Evolutionary conservation across 192 early-diverging fungal species (phyloP).

Genomic region (Allomyces arbusculus): DNA sequence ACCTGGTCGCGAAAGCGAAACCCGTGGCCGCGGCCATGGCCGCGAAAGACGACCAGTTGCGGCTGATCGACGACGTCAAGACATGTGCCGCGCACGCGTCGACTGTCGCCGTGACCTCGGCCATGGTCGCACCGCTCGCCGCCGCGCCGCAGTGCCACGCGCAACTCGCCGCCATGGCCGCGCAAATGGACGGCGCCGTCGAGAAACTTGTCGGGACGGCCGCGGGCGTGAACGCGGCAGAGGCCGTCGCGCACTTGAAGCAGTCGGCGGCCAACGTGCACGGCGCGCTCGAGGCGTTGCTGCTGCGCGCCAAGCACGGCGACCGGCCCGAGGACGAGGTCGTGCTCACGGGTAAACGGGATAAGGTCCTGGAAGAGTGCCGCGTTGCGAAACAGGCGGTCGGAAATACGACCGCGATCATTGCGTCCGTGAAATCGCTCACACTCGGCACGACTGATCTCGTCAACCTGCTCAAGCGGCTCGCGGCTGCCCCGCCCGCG

Average conservation of each 20-base stretch:
- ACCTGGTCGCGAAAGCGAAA: conserved; percentile 14
- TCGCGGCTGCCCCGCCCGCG: background rate
- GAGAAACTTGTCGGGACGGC: background rate
- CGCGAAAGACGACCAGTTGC: conserved; percentile 11
- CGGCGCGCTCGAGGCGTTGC: background rate
- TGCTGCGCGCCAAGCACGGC: conserved; percentile 6
- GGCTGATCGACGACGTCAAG: conserved; percentile 15
- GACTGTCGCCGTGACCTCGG: conserved; percentile 13
- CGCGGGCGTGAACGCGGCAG: too few relatives aligned
- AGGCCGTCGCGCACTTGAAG: too few relatives aligned
- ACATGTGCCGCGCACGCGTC: conserved; percentile 12
- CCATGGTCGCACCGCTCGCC: background rate
- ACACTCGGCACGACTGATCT: conserved; percentile 22
- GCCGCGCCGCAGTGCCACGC: background rate
- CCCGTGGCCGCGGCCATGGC: conserved; percentile 12
- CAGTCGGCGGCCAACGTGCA: background rate
- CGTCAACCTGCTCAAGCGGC: conserved; percentile 22
- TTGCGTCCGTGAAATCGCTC: conserved; percentile 21
- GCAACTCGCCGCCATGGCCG: background rate
- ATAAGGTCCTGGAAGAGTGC: background rate
- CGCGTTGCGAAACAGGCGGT: too few relatives aligned
- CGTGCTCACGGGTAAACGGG: background rate
- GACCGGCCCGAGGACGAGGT: background rate
- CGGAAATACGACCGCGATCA: conserved; percentile 14
- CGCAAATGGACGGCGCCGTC: background rate